Evolutionary conservation across 352 stramenopile genomes (phyloP), one percentile per base, ranked within the genome.

Genomic region (Pythium inflatum): DNA sequence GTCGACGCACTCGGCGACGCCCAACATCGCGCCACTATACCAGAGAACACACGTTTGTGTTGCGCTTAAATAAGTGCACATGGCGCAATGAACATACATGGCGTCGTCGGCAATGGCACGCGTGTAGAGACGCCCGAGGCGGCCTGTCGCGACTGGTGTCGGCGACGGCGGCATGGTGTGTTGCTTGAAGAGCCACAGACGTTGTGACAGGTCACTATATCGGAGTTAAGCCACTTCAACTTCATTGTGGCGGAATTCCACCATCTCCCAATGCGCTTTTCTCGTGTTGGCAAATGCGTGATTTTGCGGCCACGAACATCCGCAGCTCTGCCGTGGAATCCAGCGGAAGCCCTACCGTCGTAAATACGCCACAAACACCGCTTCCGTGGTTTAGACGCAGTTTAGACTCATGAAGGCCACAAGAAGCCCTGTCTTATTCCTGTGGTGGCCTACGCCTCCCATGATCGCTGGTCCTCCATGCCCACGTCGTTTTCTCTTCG

Each of bases 21-120:
- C 68, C 8, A 74, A 45, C 50, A 66, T 62, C 4, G 53, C 45
- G 14, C 68, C 58, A 11, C 61, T 61, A 27, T 8, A 45, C 5
- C 31, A 20, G n/a, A 14, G 41, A 61, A 13, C n/a, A n/a, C n/a
- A n/a, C n/a, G n/a, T n/a, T n/a, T 18, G 9, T 7, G 20, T 54
- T 24, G 36, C 36, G 16, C 16, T 43, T 43, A 43, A 16, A 43
- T 16, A n/a, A n/a, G n/a, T n/a, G n/a, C n/a, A n/a, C n/a, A 38
- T 28, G n/a, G 22, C 57, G 2, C 16, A 45, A 33, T 16, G 14
- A 33, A 63, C 62, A 46, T 53, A 72, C 65, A 72, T 41, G 20
- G 38, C 34, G 16, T 62, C 57, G 13, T 72, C 65, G 1, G 61
- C 49, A 8, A 72, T 43, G 2, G 50, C 40, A 30, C 57, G 30